phyloP scores from a whole-genome alignment of 2,329 filamentous ascomycete genomes.

The Aspergillus sp. region DNA sequence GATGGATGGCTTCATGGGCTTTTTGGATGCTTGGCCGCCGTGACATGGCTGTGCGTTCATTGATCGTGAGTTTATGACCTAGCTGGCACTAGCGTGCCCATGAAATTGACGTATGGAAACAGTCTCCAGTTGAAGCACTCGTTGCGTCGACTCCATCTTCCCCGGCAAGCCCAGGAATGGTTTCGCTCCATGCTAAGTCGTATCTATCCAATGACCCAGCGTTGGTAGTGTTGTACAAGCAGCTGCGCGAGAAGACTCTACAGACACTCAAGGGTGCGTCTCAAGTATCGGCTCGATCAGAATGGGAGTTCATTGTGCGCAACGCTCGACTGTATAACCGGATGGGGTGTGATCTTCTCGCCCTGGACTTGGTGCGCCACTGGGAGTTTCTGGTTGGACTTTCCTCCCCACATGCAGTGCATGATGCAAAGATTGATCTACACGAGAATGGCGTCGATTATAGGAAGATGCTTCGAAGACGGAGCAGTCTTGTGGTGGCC shows the following conservation, averaged over 20 bases:
- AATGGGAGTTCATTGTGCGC: conserved; percentile 87
- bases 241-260: conserved; percentile 75
- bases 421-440: conserved; percentile 26
- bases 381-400: conserved; percentile 49
- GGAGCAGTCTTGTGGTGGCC: conserved; percentile 76
- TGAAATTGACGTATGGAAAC: neutral
- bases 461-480: conserved; percentile 64
- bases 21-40: conserved; percentile 85
- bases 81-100: neutral
- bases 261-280: conserved; percentile 84
- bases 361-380: conserved; percentile 66
- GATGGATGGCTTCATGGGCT: conserved; percentile 93
- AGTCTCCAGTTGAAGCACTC: conserved; percentile 76
- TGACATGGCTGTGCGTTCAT: conserved; percentile 77
- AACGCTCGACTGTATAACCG: conserved; percentile 80
- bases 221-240: conserved; percentile 79
- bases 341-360: conserved; percentile 91
- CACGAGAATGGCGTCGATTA: conserved; percentile 53
- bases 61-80: conserved; percentile 61
- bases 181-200: conserved; percentile 64
- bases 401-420: conserved; percentile 33
- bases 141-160: conserved; percentile 49
- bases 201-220: conserved; percentile 91
- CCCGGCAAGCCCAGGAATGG: conserved; percentile 60
- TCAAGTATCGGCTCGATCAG: conserved; percentile 71